phyloP scores from a whole-genome alignment of 2,329 filamentous ascomycete species.

The Pseudopithomyces maydicus region DNA sequence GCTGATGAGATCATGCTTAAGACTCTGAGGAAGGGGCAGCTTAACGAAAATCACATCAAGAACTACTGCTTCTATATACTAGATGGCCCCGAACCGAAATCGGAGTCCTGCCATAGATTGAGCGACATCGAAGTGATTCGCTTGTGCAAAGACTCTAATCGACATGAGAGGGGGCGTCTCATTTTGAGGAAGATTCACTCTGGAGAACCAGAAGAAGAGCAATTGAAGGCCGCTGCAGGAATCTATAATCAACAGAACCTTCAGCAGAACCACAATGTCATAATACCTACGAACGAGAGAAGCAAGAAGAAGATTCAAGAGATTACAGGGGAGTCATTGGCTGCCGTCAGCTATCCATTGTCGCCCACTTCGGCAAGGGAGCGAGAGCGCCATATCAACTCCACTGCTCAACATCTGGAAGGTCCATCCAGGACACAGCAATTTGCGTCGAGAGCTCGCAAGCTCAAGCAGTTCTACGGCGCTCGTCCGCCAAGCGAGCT shows the following conservation, averaged over 20 bases:
- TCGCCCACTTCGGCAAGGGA: constrained; percentile 75
- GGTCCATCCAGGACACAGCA: constrained; percentile 44
- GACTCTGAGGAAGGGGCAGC: constrained; percentile 83
- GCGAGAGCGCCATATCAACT: constrained; percentile 68
- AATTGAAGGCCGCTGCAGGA: constrained; percentile 83
- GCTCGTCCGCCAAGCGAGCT: constrained; percentile 93
- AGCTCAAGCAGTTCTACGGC: constrained; percentile 84
- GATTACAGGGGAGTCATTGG: constrained; percentile 84
- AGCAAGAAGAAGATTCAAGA: constrained; percentile 89
- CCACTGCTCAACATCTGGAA: constrained; percentile 55
- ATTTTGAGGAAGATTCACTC: constrained; percentile 93
- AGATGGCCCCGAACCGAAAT: constrained; percentile 81
- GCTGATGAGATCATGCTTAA: constrained; percentile 92
- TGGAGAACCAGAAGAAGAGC: constrained; percentile 84
- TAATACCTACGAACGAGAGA: constrained; percentile 69
- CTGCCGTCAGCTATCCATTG: constrained; percentile 82
- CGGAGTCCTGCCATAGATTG: constrained; percentile 78
- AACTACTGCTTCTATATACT: constrained; percentile 98
- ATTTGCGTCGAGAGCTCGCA: constrained; percentile 52
- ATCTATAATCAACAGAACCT: constrained; percentile 85
- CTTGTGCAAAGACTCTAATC: constrained; percentile 83
- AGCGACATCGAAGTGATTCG: constrained; percentile 88
- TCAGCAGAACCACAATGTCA: constrained; percentile 68
- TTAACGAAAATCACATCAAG: constrained; percentile 87
- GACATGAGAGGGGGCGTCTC: constrained; percentile 85